Evolutionary conservation across 1,284 basidiomycete species (phyloP), one percentile per base, ranked within the genome.

Genomic region (Cryptococcus hybrid): DNA sequence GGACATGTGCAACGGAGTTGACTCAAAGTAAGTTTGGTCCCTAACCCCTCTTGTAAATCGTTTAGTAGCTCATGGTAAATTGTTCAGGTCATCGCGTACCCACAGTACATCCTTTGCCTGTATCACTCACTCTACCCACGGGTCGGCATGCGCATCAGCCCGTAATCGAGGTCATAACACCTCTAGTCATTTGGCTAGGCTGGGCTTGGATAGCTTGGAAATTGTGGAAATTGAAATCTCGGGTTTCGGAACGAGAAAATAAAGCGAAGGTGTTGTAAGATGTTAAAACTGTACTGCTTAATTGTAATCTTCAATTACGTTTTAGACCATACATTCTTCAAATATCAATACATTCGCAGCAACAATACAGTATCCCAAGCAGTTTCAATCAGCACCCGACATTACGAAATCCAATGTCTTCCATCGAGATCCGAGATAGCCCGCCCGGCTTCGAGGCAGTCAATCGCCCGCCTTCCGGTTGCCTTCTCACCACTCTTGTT

Each of bases 151-250:
- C 58, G 2, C 65, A 71, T 51, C 65, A 68, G 45, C 40, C 53
- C 6, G 34, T 60, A 1, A 64, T 69, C 7, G 65, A 67, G 46
- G 12, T 62, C 7, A 54, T 58, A 5, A 71, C 69, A 4, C 61
- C 63, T 1, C 11, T 66, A 12, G 54, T 60, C 9, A 62, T 70
- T 3, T 69, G 68, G 68, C 34, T 61, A 13, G 67, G 69, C 36
- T 71, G 65, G 57, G 58, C 38, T 3, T 71, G 63, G 53, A 54
- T 71, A 18, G 57, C 62, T 0, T 62, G 57, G 47, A 69, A 68
- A 57, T 65, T 69, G 8, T 52, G 54, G 55, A 47, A 44, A 39
- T 35, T 51, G 24, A 40, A n/a, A 43, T 54, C 46, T 24, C 24
- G 24, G 24, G 24, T 24, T 24, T 24, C 24, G 9, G 24, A n/a